Conservation (phyloP, 495 filamentous ascomycete genomes). For the Barbatosphaeria neglecta region DNA sequence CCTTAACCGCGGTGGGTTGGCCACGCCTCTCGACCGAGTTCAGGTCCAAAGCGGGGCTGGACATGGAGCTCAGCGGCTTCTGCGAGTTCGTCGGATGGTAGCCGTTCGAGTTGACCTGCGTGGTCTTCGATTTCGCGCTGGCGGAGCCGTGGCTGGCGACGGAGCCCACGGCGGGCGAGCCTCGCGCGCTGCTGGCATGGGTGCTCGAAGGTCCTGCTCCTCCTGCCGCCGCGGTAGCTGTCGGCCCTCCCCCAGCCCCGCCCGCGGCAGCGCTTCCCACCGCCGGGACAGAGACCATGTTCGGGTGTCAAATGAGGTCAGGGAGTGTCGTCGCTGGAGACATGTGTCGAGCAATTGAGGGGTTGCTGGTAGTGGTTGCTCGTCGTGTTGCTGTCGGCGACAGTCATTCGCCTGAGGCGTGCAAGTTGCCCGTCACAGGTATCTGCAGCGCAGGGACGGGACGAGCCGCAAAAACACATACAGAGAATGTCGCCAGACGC, state of each 20-base stretch:
- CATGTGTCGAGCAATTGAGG: neutral
- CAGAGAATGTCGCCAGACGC: no score
- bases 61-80: slow-evolving; percentile 39
- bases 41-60: slow-evolving; percentile 59
- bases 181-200: slow-evolving; percentile 35
- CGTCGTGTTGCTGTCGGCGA: neutral
- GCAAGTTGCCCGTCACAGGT: neutral
- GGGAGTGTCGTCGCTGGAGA: neutral
- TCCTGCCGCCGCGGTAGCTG: slow-evolving; percentile 3
- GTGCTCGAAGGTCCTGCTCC: slow-evolving; percentile 9
- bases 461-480: neutral
- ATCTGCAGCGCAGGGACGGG: neutral
- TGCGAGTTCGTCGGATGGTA: slow-evolving; percentile 38
- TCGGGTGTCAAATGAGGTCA: slow-evolving; percentile 5
- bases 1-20: slow-evolving; percentile 60
- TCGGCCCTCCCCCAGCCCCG: slow-evolving; percentile 5
- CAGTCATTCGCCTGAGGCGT: neutral
- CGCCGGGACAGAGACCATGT: slow-evolving; percentile 29
- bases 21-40: slow-evolving; percentile 85
- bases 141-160: slow-evolving; percentile 16
- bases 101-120: slow-evolving; percentile 39
- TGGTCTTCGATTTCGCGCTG: slow-evolving; percentile 28
- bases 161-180: slow-evolving; percentile 30
- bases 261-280: slow-evolving; percentile 21
- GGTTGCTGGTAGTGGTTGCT: neutral